A percentile compares a stretch with the other conserved stretches of the same genome.
phyloP scores from a whole-genome alignment of 345 rosid genomes.

The Citrus mangshanensis region DNA sequence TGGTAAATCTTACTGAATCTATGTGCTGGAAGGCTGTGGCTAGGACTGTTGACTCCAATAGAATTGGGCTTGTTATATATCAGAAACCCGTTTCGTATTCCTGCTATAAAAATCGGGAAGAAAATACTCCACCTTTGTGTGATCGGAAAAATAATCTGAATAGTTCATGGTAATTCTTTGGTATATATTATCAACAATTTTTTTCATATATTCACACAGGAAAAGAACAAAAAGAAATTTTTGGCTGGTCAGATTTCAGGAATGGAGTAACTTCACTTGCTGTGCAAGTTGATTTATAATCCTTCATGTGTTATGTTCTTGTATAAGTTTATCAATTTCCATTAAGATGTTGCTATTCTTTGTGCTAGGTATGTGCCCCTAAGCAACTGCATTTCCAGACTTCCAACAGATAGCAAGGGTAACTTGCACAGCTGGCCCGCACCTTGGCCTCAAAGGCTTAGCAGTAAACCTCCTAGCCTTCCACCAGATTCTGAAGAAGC shows the following conservation, averaged over 20 bases:
- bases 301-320: background rate
- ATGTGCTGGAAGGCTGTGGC: slow-evolving; percentile 84
- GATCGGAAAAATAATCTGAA: slow-evolving; percentile 37
- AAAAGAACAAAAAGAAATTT: background rate
- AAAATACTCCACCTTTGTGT: slow-evolving; percentile 63
- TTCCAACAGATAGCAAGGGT: slow-evolving; percentile 49
- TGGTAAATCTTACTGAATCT: slow-evolving; percentile 64
- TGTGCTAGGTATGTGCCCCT: slow-evolving; percentile 69
- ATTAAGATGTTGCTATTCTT: background rate
- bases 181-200: slow-evolving; percentile 4
- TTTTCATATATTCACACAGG: background rate
- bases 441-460: slow-evolving; percentile 79
- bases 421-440: slow-evolving; percentile 57
- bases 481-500: slow-evolving; percentile 32
- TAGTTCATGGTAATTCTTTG: slow-evolving; percentile 58
- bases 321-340: background rate
- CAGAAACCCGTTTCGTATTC: slow-evolving; percentile 70
- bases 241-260: background rate
- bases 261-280: background rate
- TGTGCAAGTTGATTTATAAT: background rate
- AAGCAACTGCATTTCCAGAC: slow-evolving; percentile 53
- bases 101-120: slow-evolving; percentile 60
- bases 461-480: slow-evolving; percentile 49
- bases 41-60: slow-evolving; percentile 54
- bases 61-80: slow-evolving; percentile 80